Evolutionary conservation across 192 early-diverging fungal species (phyloP), one percentile per base, ranked within the genome.

Genomic region (Backusella westeae): DNA sequence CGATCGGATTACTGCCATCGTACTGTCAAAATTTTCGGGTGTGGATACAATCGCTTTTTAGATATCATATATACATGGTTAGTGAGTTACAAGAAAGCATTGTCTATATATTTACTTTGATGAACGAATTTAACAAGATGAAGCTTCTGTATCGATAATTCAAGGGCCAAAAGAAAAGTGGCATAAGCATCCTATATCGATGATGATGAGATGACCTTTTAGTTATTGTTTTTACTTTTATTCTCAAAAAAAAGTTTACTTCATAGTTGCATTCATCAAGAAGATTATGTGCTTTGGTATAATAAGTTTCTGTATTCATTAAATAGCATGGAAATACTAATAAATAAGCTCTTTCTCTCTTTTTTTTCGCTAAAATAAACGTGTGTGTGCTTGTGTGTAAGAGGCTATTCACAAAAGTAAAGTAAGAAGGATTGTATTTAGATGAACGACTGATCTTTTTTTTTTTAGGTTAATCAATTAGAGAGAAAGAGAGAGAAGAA

Each of bases 111-210:
- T 65, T 67, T 79, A 89, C 88, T 81, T 70, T 89, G 85, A 82
- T 85, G 82, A 68, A 87, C 82, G 71, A 89, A 89, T 74, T 86
- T 87, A 65, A 86, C 85, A 26, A 65, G 80, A 52, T 86, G 78
- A 26, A 89, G 75, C n/a, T 86, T 80, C 49, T 84, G 78, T 12
- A 81, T 75, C 9, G 86, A 77, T 32, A 81, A 72, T 66, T 87
- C 83, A 19, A 86, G 74, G 29, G 82, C 83, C 59, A 81, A 78
- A 35, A 89, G 56, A 67, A 85, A 86, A 34, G 66, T 78, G 36
- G 85, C 78, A 78, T 89, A 89, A 52, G 88, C 56, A 29, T 29
- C 56, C 56, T 63, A 63, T 29, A 39, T 39, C 12, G 38, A 3
- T 3, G 9, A 39, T 21, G 56, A 29, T 29, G 23, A 21, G n/a